Evolutionary conservation across 1,284 basidiomycete species (phyloP), one percentile per base, ranked within the genome.

Genomic region (Cerrena zonata): DNA sequence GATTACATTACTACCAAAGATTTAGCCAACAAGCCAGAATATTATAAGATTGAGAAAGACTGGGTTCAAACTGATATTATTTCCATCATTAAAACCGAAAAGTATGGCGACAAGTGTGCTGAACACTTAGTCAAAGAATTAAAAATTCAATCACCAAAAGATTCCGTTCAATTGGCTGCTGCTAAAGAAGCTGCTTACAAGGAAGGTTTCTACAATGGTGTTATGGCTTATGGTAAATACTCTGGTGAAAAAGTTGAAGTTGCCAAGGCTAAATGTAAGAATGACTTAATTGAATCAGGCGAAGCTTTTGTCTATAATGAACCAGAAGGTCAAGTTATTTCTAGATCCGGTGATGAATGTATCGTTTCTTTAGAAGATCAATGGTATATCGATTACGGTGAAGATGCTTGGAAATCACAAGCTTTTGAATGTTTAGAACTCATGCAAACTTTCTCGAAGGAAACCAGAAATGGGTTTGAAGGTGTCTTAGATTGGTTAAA

Each of bases 351-450:
- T 21, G 95, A 99, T 65, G 95, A 98, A 71, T 99, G 95, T 74
- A 89, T 98, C 30, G 94, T 99, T 53, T 94, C 95, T 4, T 75
- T 99, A 56, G 95, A 94, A 80, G 96, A 99, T 67, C 96, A 99
- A 71, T 99, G 95, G 94, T 99, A 99, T 72, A 74, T 99, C 66
- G 94, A 99, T 72, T 99, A 99, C 65, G 96, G 95, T 61, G 94
- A 98, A 75, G 67, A 82, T 2, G 68, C 69, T 37, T 99, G 96
- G 96, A 89, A 86, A 69, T 82, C 79, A 15, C 78, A 90, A 63
- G 85, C 93, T 5, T 87, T 93, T 68, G 85, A 80, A 91, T 90
- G 63, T 54, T 82, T 74, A 13, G 47, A 18, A 22, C 50, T 47
- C 48, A 12, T 51, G 43, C 27, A 19, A 7, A 26, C 48, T 43